phyloP scores from a whole-genome alignment of 2,329 filamentous ascomycete species.

The Trichoderma atrobrunneum region DNA sequence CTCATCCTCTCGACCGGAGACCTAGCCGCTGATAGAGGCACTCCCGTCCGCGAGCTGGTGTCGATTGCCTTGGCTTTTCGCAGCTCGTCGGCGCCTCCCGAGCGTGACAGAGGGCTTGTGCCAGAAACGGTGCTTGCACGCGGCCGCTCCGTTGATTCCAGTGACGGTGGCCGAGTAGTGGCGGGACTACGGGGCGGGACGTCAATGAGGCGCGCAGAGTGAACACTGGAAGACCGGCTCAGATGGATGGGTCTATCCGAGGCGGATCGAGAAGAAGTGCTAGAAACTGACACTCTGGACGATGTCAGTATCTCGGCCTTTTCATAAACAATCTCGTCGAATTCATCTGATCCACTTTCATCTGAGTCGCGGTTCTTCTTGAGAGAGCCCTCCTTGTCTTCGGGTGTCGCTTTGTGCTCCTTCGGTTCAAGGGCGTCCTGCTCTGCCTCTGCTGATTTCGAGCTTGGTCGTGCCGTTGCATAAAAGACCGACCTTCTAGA shows the following conservation, averaged over 20 bases:
- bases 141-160: slow-evolving; percentile 44
- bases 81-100: slow-evolving; percentile 41
- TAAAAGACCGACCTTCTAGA: slow-evolving; percentile 27
- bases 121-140: slow-evolving; percentile 42
- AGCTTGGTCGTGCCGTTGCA: slow-evolving; percentile 12
- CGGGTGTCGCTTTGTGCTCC: neutral
- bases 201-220: slow-evolving; percentile 58
- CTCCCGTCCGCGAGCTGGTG: slow-evolving; percentile 26
- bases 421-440: neutral
- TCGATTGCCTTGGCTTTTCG: slow-evolving; percentile 27
- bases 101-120: slow-evolving; percentile 37
- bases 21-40: slow-evolving; percentile 27
- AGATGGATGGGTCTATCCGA: slow-evolving; percentile 45
- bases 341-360: slow-evolving; percentile 35
- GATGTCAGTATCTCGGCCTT: slow-evolving; percentile 57
- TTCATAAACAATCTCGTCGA: slow-evolving; percentile 53
- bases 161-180: slow-evolving; percentile 48
- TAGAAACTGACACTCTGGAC: slow-evolving; percentile 53
- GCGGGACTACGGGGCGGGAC: slow-evolving; percentile 52
- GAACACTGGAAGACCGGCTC: slow-evolving; percentile 46
- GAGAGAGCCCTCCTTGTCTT: neutral
- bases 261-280: slow-evolving; percentile 47
- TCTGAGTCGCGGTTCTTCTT: slow-evolving; percentile 18
- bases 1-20: slow-evolving; percentile 34
- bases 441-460: neutral